Conservation (phyloP, 2,329 filamentous ascomycete species). For the Talaromyces islandicus region DNA sequence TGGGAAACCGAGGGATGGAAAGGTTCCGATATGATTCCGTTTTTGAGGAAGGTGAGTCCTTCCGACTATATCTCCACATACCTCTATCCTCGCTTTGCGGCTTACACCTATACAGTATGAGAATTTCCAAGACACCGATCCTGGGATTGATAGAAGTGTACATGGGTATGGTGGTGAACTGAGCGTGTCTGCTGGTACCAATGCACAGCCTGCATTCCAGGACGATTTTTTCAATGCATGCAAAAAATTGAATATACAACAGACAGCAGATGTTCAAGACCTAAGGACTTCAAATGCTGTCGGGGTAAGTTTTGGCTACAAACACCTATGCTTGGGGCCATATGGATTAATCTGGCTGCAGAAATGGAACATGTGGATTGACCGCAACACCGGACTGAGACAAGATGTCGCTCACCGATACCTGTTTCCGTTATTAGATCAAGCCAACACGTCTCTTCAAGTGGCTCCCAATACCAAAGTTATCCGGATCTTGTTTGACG, state of each 20-base stretch:
- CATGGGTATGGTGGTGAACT: constrained; percentile 15
- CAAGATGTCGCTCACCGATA: constrained; percentile 15
- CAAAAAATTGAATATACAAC: constrained; percentile 9
- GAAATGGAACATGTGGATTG: constrained; percentile 16
- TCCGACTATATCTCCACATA: background rate
- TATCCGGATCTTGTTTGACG: constrained; percentile 49
- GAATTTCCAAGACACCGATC: constrained; percentile 13
- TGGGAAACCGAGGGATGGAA: constrained; percentile 51
- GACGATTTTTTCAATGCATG: constrained; percentile 14
- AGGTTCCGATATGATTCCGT: constrained; percentile 47
- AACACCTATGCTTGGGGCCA: background rate
- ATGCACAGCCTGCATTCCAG: constrained; percentile 11
- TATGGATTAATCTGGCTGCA: background rate
- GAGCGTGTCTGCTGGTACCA: constrained; percentile 14
- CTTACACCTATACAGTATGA: constrained; percentile 9
- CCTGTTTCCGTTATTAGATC: constrained; percentile 14
- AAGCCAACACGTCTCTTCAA: constrained; percentile 37
- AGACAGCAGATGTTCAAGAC: constrained; percentile 12
- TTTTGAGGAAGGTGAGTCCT: constrained; percentile 41
- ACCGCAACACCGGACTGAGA: constrained; percentile 12
- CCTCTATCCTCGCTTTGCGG: too few relatives aligned
- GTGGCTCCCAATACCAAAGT: constrained; percentile 55
- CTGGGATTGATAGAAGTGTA: constrained; percentile 10
- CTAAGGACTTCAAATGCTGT: constrained; percentile 14
- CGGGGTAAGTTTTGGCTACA: constrained; percentile 7